phyloP scores from a whole-genome alignment of 1,284 basidiomycete species.

The Ganoderma boninense region DNA sequence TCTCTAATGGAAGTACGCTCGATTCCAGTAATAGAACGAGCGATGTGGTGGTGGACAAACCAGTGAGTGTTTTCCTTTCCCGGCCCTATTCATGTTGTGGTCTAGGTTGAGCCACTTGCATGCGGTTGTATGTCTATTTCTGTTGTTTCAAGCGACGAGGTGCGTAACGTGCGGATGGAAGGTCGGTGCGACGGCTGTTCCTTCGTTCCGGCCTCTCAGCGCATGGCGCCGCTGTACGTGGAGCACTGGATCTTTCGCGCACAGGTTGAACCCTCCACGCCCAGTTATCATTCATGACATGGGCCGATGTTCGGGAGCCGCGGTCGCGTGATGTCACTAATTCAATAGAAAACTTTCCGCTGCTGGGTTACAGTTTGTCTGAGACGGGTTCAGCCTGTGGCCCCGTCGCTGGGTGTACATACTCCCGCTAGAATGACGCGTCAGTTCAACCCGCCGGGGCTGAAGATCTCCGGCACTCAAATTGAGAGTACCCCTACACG shows the following conservation, averaged over 20 bases:
- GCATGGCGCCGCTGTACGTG: background rate
- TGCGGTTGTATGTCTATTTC: slow-evolving; percentile 1
- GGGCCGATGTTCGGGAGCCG: background rate
- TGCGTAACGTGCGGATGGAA: background rate
- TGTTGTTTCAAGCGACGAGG: background rate
- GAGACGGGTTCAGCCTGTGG: background rate
- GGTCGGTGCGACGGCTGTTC: background rate
- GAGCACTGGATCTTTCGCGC: background rate
- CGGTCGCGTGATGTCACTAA: background rate
- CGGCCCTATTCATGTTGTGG: background rate
- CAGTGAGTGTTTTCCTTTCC: slow-evolving; percentile 17
- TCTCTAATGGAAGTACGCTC: slow-evolving; percentile 36
- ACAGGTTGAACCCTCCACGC: background rate
- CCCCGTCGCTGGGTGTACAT: background rate
- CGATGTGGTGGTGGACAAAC: slow-evolving; percentile 19
- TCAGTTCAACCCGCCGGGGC: background rate
- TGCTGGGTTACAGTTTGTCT: background rate
- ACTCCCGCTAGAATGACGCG: background rate
- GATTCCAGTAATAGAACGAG: slow-evolving; percentile 18
- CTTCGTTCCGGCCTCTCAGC: background rate
- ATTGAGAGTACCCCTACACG: background rate
- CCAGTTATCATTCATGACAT: background rate
- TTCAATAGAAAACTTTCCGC: background rate
- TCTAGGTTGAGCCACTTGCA: background rate
- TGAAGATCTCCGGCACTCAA: background rate